Evolutionary conservation across 2,329 filamentous ascomycete species (phyloP).

Genomic region (Ilyonectria destructans): DNA sequence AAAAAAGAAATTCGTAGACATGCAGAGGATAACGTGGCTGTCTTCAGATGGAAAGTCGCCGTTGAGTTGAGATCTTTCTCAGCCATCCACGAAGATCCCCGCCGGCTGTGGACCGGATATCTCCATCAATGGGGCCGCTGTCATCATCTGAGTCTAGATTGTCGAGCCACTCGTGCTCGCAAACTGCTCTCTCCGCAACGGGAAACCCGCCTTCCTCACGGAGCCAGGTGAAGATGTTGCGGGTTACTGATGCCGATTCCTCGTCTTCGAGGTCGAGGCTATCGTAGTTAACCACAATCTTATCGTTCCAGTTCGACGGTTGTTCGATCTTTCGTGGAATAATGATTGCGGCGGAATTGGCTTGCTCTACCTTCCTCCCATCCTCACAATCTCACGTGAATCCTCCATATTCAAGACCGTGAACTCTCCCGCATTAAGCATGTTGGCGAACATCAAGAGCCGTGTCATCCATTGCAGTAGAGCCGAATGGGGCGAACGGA

Average conservation of each 20-base stretch:
- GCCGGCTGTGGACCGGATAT: slow-evolving; percentile 29
- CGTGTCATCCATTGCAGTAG: slow-evolving; percentile 31
- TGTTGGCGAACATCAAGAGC: slow-evolving; percentile 41
- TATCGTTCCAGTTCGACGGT: background rate
- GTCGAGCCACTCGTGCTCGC: slow-evolving; percentile 51
- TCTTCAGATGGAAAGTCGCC: no score
- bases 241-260: slow-evolving; percentile 44
- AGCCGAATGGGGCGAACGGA: slow-evolving; percentile 39
- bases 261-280: slow-evolving; percentile 33
- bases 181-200: slow-evolving; percentile 48
- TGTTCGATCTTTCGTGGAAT: slow-evolving; percentile 3
- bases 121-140: slow-evolving; percentile 30
- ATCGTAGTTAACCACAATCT: slow-evolving; percentile 26
- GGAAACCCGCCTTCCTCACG: slow-evolving; percentile 49
- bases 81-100: slow-evolving; percentile 30
- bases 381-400: slow-evolving; percentile 29
- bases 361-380: slow-evolving; percentile 17
- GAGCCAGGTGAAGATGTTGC: slow-evolving; percentile 52
- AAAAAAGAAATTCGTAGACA: no score
- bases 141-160: slow-evolving; percentile 47
- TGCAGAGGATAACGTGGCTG: no score
- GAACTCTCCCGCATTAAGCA: slow-evolving; percentile 8
- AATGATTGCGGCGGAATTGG: background rate
- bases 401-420: slow-evolving; percentile 19
- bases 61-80: slow-evolving; percentile 18